Conservation (phyloP, 2,329 filamentous ascomycete species). For the Colletotrichum gigasporum region DNA sequence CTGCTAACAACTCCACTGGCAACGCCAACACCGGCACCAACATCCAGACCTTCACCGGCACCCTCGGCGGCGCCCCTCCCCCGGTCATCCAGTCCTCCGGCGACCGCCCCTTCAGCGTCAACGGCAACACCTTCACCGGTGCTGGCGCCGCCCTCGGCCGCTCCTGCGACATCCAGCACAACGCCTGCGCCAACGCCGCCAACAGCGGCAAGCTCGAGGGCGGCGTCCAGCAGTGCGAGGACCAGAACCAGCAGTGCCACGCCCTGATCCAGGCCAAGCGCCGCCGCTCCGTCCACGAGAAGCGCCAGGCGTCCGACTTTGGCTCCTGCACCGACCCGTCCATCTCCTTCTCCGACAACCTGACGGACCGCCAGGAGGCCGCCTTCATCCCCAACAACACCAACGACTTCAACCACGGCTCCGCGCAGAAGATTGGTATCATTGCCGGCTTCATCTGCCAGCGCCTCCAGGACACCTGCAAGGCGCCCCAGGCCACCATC, state of each 20-base stretch:
- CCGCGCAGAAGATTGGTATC: constrained; percentile 49
- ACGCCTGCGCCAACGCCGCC: constrained; percentile 58
- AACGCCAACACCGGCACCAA: constrained; percentile 40
- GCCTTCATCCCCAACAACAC: constrained; percentile 50
- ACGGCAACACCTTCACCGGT: constrained; percentile 63
- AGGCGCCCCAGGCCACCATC: constrained; percentile 27
- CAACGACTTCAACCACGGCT: constrained; percentile 61
- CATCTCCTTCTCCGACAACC: constrained; percentile 57
- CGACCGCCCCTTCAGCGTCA: constrained; percentile 60
- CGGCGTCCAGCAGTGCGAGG: constrained; percentile 51
- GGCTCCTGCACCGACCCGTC: constrained; percentile 57
- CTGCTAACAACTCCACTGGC: too few relatives aligned
- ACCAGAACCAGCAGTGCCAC: constrained; percentile 51
- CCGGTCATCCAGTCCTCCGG: constrained; percentile 48
- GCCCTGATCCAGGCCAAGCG: constrained; percentile 34
- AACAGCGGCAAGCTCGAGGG: constrained; percentile 51
- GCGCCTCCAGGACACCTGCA: constrained; percentile 45
- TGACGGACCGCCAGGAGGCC: constrained; percentile 56
- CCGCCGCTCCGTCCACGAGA: constrained; percentile 25
- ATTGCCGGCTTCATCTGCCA: constrained; percentile 59
- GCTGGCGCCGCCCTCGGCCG: constrained; percentile 55
- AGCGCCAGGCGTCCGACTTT: constrained; percentile 44
- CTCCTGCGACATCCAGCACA: constrained; percentile 61
- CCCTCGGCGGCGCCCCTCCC: constrained; percentile 51
- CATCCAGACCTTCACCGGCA: constrained; percentile 57